Base-by-base conservation (phyloP, 202 grass and related monocot genomes). In the Schoenoplectus tabernaemontani region DNA sequence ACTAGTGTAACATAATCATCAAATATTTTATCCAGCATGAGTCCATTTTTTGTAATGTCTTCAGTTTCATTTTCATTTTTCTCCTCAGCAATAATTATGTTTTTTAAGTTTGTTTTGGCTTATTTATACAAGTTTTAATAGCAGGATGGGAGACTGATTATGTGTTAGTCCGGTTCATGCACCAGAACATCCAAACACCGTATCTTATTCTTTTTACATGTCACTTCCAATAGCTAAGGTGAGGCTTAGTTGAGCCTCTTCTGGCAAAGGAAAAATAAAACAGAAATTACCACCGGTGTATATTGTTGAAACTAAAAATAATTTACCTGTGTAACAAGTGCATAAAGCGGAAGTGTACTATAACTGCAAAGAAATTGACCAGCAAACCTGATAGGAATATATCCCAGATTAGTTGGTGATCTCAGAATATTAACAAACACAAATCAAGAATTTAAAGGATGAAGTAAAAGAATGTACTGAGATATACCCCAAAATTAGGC, bases 361-460 rank as follows among this genome's bases (percentile, higher is more conserved):
- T 95, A 98, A 83, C 91, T 98, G 83, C 96, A 98, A 1, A 92
- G 81, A 38, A 98, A 98, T 88, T 98, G 90, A 15, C 96, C 96
- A 0, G 85, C 86, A 83, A 98, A 95, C 82, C 96, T 98, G 83
- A 81, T 74, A 81, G 74, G n/a, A 28, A 66, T n/a, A n/a, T 2
- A 83, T 64, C 5, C 3, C 26, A 66, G 62, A 63, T 61, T 17
- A 39, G 5, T 56, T 26, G 4, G 28, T 48, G 9, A 34, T 39
- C 33, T 77, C 80, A 60, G 56, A 33, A 16, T 56, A 19, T 54
- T 47, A 7, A 48, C 22, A 76, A 1, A 34, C 58, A 5, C 54
- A 67, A 42, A 26, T 20, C 10, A 7, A 41, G 9, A 22, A 6
- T 43, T 70, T 26, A 4, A 9, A 30, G 36, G 46, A 36, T 47